phyloP scores from a whole-genome alignment of 345 rosid genomes.

The Brassica cretica region DNA sequence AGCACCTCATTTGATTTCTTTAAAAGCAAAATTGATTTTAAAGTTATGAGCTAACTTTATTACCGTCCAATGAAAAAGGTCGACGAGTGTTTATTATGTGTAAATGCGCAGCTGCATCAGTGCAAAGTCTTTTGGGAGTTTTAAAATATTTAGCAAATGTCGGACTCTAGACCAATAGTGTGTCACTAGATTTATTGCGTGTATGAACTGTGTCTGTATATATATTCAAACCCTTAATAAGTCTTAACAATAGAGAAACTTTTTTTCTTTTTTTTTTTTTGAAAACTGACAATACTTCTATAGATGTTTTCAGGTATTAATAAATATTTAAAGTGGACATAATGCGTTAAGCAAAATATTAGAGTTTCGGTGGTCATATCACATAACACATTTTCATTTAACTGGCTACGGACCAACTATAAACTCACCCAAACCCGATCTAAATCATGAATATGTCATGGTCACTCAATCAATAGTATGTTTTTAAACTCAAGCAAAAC shows the following conservation, averaged over 20 bases:
- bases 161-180: neutral
- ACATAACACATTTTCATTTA: neutral
- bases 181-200: neutral
- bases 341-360: neutral
- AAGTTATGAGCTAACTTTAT: neutral
- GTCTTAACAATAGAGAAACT: too few species aligned
- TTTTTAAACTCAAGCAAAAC: neutral
- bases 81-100: neutral
- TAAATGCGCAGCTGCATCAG: slow-evolving; percentile 4
- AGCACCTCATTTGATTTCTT: neutral
- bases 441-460: neutral
- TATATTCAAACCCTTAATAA: neutral
- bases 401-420: neutral
- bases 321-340: neutral
- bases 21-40: neutral
- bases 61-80: slow-evolving; percentile 5
- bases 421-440: neutral
- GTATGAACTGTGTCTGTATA: neutral
- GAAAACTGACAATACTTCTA: neutral
- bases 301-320: neutral
- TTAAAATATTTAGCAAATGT: neutral
- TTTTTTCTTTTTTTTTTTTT: too few species aligned
- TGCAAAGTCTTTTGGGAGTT: neutral
- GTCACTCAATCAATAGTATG: neutral
- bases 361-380: neutral